Conservation (phyloP, 768 basidiomycete species). For the Leccinum truebloodii region DNA sequence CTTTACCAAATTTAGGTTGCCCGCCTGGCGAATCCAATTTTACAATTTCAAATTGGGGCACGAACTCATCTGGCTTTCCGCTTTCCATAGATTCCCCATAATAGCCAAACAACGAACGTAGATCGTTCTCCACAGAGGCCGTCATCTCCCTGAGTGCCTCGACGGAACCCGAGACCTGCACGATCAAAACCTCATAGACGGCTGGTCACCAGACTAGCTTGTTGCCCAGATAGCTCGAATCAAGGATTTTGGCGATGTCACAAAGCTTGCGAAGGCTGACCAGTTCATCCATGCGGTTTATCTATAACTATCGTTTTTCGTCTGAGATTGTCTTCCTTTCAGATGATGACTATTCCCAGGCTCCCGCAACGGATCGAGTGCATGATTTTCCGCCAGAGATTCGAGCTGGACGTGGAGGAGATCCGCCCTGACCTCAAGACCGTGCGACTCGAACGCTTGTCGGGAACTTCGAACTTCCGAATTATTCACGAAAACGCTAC, state of each 20-base stretch:
- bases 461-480: constrained; percentile 59
- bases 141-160: constrained; percentile 68
- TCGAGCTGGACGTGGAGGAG: constrained; percentile 84
- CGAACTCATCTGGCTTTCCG: no score
- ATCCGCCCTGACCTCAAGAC: constrained; percentile 78
- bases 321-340: not conserved
- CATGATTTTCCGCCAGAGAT: constrained; percentile 81
- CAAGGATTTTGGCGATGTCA: constrained; percentile 67
- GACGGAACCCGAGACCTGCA: constrained; percentile 50
- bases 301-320: constrained; percentile 12
- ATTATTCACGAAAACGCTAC: constrained; percentile 69
- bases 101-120: constrained; percentile 61
- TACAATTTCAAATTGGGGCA: no score
- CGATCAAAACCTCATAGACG: no score
- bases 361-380: constrained; percentile 72
- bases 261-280: constrained; percentile 79
- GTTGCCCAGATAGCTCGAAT: constrained; percentile 56
- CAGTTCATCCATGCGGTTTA: constrained; percentile 77
- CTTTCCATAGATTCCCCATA: constrained; percentile 88
- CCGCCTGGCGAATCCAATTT: no score
- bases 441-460: constrained; percentile 67
- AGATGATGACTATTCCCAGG: constrained; percentile 82
- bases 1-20: no score
- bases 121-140: constrained; percentile 54
- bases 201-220: no score